phyloP scores from a whole-genome alignment of 139 green algal species.

The Chlamydomonas schloesseri region DNA sequence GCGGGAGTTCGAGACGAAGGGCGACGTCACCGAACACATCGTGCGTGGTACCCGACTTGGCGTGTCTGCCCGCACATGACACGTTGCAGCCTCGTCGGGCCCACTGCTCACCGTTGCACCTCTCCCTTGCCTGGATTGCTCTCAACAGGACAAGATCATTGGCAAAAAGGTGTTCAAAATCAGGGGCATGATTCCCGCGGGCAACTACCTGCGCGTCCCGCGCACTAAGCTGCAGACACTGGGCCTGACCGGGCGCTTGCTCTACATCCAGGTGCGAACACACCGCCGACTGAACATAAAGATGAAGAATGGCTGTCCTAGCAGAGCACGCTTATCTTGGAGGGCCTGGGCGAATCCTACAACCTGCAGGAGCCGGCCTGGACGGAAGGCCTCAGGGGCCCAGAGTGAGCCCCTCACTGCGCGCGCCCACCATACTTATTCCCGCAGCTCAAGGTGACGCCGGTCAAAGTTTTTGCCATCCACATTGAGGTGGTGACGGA shows the following conservation, averaged over 20 bases:
- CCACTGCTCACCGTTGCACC: neutral
- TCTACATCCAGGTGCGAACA: conserved; percentile 77
- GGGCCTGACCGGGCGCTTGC: conserved; percentile 70
- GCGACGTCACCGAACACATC: conserved; percentile 72
- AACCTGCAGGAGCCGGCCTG: too few species aligned
- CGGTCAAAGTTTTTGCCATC: conserved; percentile 70
- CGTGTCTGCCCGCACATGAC: too few species aligned
- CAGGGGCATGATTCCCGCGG: conserved; percentile 46
- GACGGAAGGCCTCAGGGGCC: too few species aligned
- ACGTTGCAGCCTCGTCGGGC: neutral
- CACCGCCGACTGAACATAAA: too few species aligned
- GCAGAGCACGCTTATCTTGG: too few species aligned
- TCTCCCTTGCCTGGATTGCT: too few species aligned
- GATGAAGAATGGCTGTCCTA: too few species aligned
- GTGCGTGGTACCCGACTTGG: conserved; percentile 40
- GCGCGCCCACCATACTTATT: too few species aligned
- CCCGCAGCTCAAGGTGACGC: conserved; percentile 58
- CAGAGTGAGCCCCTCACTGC: too few species aligned
- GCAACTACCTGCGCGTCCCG: conserved; percentile 63
- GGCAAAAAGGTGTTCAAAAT: conserved; percentile 62
- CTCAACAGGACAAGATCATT: conserved; percentile 61
- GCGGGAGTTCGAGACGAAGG: conserved; percentile 63
- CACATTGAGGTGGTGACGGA: conserved; percentile 68
- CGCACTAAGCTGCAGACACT: conserved; percentile 55
- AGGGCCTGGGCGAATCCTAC: too few species aligned